Evolutionary conservation across 331 rosid genomes (phyloP), one percentile per base, ranked within the genome.

Genomic region (Spiraea crenata): DNA sequence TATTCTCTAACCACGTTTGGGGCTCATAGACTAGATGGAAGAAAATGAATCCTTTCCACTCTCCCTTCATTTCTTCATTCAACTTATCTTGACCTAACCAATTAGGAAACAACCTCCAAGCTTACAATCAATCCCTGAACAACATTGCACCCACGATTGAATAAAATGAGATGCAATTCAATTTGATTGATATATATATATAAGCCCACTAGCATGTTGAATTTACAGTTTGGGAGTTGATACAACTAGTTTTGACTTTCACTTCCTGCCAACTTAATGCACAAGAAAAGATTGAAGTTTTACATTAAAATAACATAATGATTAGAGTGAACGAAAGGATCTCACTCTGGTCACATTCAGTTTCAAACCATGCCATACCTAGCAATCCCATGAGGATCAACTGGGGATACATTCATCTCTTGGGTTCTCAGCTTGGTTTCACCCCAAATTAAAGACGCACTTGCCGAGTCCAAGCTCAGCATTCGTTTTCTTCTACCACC

Each of bases 351-450:
- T 73, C 57, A 67, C 56, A 71, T 75, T 59, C 63, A 56, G 69
- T 56, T 74, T 64, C 74, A 68, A 57, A 75, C 80, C 84, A 90
- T 89, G 82, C 90, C 89, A 75, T 86, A 90, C 82, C 87, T 83
- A 38, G 89, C 65, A 52, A 84, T 77, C 41, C 86, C 82, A 44
- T 78, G 95, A 68, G 83, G 83, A 51, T 81, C 85, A 51, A 78
- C 84, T 77, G 87, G 92, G 17, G 83, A 79, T 63, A 85, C 71
- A 79, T 81, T 90, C 63, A 89, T 86, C 72, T 85, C 96, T 72
- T 81, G 92, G 79, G 81, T 74, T 86, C 90, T 85, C 87, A 84
- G 85, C 85, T 86, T 90, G 71, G 91, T 89, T 79, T 88, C 96
- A 51, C 78, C 77, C 98, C 96, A 90, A 60, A 90, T 80, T 82